Conservation (phyloP, 345 rosid species). For the Carallia pectinifolia region DNA sequence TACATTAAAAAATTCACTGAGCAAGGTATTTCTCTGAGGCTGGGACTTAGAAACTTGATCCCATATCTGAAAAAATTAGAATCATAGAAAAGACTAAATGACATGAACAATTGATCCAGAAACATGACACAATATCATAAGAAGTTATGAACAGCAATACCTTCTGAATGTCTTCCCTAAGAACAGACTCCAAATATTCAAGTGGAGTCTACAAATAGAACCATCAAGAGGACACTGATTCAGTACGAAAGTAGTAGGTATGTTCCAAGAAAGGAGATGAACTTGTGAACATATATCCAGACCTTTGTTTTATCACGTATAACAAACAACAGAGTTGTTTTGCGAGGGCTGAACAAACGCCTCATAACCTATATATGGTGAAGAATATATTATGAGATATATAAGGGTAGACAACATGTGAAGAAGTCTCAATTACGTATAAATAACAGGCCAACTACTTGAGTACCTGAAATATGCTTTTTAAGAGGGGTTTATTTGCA, state of each 20-base stretch:
- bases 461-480: conserved; percentile 34
- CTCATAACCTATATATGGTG: conserved; percentile 27
- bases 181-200: conserved; percentile 27
- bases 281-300: neutral
- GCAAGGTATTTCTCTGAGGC: conserved; percentile 21
- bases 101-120: neutral
- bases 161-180: conserved; percentile 37
- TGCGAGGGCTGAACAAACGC: conserved; percentile 38
- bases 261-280: neutral
- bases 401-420: neutral
- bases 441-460: neutral
- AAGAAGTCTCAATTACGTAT: neutral
- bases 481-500: conserved; percentile 37
- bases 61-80: conserved; percentile 32
- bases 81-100: conserved; percentile 1
- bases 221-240: neutral
- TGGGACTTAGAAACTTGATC: conserved; percentile 26
- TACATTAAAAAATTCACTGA: conserved; percentile 38
- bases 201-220: conserved; percentile 28
- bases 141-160: conserved; percentile 13
- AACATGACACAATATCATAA: neutral
- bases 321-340: conserved; percentile 32
- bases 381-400: neutral
- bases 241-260: neutral
- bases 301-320: conserved; percentile 41